These are phyloP conservation scores for Wickerhamomyces subpelliculosus DNA, from an alignment of 805 yeast genomes.

Conservation along the genomic window DNA sequence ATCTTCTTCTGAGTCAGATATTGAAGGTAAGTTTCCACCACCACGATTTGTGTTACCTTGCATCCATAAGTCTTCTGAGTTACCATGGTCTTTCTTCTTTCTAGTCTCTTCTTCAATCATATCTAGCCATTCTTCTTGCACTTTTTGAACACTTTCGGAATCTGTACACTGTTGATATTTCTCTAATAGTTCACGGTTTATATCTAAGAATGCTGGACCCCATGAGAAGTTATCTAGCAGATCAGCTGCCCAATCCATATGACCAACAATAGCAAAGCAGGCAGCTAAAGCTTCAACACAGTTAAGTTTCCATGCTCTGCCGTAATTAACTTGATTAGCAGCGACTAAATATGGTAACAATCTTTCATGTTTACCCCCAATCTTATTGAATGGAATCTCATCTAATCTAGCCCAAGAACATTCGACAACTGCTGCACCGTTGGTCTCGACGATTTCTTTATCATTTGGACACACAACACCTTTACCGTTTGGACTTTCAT, in stretches of 20 bases:
- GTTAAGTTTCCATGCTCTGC: slow-evolving; percentile 90
- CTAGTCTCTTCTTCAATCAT: slow-evolving; percentile 59
- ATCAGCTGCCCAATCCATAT: slow-evolving; percentile 77
- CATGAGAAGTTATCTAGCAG: slow-evolving; percentile 79
- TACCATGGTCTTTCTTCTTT: slow-evolving; percentile 49
- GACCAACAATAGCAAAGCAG: slow-evolving; percentile 91
- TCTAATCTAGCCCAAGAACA: slow-evolving; percentile 98
- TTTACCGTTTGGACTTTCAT: slow-evolving; percentile 67
- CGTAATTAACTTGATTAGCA: slow-evolving; percentile 95
- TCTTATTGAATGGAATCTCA: slow-evolving; percentile 88
- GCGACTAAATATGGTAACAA: slow-evolving; percentile 88
- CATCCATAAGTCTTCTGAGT: slow-evolving; percentile 62
- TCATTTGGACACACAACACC: slow-evolving; percentile 89
- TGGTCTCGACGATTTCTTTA: slow-evolving; percentile 59
- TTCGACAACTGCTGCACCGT: slow-evolving; percentile 97
- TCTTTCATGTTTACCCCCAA: slow-evolving; percentile 87
- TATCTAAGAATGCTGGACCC: slow-evolving; percentile 83
- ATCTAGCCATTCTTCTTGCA: slow-evolving; percentile 70
- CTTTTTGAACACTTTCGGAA: slow-evolving; percentile 60
- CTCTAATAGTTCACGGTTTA: slow-evolving; percentile 72
- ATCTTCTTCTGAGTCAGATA: slow-evolving; percentile 18
- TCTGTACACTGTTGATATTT: slow-evolving; percentile 78
- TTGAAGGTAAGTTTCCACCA: slow-evolving; percentile 19
- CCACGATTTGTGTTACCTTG: slow-evolving; percentile 70
- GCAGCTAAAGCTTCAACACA: slow-evolving; percentile 98